These are phyloP conservation scores for Polymyxa betae DNA, from an alignment of 208 protist genomes.

Conservation along the genomic window DNA sequence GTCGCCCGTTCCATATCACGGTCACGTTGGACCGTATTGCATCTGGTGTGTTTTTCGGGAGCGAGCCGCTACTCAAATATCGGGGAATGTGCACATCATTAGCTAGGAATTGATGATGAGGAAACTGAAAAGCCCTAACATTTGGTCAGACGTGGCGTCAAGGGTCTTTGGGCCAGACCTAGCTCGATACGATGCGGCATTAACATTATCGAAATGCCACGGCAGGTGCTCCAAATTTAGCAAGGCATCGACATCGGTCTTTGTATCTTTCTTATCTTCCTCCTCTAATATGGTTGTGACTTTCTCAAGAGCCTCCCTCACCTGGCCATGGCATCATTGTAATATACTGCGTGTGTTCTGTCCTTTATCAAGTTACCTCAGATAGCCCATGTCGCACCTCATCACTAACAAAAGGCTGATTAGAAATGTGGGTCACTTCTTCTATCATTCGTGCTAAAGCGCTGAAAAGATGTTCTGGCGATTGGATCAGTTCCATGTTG, in stretches of 20 bases:
- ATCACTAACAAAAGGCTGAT: conserved; percentile 42
- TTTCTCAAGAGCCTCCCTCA: not conserved
- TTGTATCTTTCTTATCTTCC: conserved; percentile 34
- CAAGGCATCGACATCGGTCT: conserved; percentile 32
- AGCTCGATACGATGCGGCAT: not conserved
- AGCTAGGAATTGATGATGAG: not conserved
- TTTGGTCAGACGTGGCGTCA: not conserved
- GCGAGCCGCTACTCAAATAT: not conserved
- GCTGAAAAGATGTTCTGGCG: not conserved
- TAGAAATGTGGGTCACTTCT: conserved; percentile 31
- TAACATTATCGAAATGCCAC: conserved; percentile 27
- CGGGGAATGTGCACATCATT: conserved; percentile 21
- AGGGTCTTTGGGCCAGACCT: not conserved
- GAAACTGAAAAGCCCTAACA: not conserved
- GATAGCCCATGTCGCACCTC: conserved; percentile 4
- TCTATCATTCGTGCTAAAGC: conserved; percentile 17
- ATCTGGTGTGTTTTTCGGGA: conserved; percentile 43
- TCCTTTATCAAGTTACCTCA: not conserved
- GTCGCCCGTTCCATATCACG: not conserved
- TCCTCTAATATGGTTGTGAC: conserved; percentile 13
- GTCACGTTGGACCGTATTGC: not conserved
- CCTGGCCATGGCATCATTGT: not conserved
- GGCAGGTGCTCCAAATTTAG: conserved; percentile 18
- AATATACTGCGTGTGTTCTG: not conserved
- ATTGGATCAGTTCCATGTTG: conserved; percentile 20